Conservation (phyloP, 495 filamentous ascomycete genomes). For the Chaetomium fimeti region DNA sequence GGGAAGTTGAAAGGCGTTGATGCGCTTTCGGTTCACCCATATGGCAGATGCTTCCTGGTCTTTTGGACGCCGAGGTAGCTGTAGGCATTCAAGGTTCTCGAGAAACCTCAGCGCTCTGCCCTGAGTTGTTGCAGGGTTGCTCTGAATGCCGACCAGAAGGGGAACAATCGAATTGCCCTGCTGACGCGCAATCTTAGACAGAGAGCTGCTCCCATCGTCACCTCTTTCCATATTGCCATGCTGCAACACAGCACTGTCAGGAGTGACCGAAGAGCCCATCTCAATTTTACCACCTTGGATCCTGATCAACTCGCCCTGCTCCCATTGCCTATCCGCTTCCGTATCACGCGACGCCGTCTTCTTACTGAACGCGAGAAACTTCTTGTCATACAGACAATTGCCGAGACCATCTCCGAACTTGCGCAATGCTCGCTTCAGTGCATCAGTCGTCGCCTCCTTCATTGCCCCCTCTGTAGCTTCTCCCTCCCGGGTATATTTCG, state of each 20-base stretch:
- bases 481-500: no score
- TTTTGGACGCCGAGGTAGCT: neutral
- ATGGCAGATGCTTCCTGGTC: neutral
- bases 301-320: no score
- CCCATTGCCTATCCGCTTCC: no score
- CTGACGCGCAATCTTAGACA: conserved; percentile 11
- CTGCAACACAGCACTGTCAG: conserved; percentile 4
- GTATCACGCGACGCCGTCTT: no score
- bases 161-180: conserved; percentile 12
- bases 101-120: conserved; percentile 4
- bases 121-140: neutral
- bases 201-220: conserved; percentile 11
- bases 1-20: neutral
- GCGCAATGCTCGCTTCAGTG: no score
- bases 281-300: no score
- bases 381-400: no score
- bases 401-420: no score
- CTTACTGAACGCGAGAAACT: no score
- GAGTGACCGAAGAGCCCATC: no score
- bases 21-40: neutral
- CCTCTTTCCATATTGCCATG: neutral
- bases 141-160: conserved; percentile 12
- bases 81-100: conserved; percentile 9
- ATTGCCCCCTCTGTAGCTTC: no score
- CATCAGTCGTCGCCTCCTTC: no score